Evolutionary conservation across 2,329 filamentous ascomycete genomes (phyloP).

Genomic region (Akanthomyces uredinophilus): DNA sequence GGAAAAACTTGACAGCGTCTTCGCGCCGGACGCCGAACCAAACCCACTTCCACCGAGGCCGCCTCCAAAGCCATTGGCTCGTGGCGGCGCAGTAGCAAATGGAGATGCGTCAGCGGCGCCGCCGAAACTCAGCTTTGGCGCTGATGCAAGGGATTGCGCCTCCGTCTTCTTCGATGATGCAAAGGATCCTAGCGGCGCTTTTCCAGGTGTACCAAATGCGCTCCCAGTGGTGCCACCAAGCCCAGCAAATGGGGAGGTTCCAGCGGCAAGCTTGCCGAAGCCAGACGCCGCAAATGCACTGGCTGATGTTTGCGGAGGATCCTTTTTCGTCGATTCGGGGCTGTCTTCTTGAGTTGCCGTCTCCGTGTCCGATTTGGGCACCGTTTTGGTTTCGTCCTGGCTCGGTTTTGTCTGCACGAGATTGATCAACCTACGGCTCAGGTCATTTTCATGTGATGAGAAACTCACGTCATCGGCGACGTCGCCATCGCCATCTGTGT

Average conservation of each 20-base stretch:
- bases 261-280: constrained; percentile 60
- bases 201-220: constrained; percentile 45
- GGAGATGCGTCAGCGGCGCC: constrained; percentile 38
- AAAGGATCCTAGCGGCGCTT: constrained; percentile 29
- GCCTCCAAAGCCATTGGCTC: constrained; percentile 45
- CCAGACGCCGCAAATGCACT: constrained; percentile 64
- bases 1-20: constrained; percentile 62
- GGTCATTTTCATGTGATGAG: neutral
- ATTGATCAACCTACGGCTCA: constrained; percentile 11
- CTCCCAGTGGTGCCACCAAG: constrained; percentile 45
- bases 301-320: constrained; percentile 40
- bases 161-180: constrained; percentile 25
- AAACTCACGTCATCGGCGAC: constrained; percentile 4
- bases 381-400: neutral
- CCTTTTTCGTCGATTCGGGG: constrained; percentile 22
- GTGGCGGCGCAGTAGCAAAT: constrained; percentile 40
- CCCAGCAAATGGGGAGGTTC: constrained; percentile 59
- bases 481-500: constrained; percentile 36
- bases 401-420: constrained; percentile 2
- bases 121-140: constrained; percentile 48
- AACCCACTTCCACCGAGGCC: constrained; percentile 40
- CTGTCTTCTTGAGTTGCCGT: neutral
- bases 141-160: constrained; percentile 24
- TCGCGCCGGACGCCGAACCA: constrained; percentile 35
- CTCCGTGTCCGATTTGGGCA: neutral